Evolutionary conservation across 2,329 filamentous ascomycete species (phyloP).

Genomic region (Pseudogymnoascus sp.): DNA sequence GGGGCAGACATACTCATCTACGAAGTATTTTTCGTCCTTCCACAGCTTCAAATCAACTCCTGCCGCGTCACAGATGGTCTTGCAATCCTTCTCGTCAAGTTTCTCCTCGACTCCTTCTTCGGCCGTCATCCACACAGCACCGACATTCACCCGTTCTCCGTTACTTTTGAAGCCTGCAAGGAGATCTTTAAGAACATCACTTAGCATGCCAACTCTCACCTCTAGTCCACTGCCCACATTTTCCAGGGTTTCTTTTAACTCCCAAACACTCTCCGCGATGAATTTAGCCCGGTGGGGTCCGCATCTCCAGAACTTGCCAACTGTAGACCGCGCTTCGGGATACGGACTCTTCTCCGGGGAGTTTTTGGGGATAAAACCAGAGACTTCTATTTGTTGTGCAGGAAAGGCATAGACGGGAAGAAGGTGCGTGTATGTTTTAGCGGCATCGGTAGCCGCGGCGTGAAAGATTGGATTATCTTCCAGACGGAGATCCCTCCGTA

Average conservation of each 20-base stretch:
- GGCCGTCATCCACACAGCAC: conserved; percentile 65
- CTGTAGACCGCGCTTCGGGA: conserved; percentile 57
- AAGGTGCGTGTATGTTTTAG: conserved; percentile 50
- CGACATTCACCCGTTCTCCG: conserved; percentile 38
- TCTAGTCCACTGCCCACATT: conserved; percentile 52
- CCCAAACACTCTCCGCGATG: conserved; percentile 64
- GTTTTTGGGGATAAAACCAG: conserved; percentile 58
- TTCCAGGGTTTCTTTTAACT: conserved; percentile 57
- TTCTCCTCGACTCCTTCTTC: conserved; percentile 66
- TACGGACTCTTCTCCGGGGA: conserved; percentile 50
- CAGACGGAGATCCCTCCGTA: conserved; percentile 66
- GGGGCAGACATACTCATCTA: conserved; percentile 61
- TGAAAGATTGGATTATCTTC: conserved; percentile 69
- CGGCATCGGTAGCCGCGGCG: conserved; percentile 39
- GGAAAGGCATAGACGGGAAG: conserved; percentile 65
- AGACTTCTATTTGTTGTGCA: conserved; percentile 65
- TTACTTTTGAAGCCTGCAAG: conserved; percentile 41
- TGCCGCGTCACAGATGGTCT: conserved; percentile 43
- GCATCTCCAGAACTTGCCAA: conserved; percentile 65
- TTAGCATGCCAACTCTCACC: conserved; percentile 55
- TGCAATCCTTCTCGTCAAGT: conserved; percentile 52
- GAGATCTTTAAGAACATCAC: conserved; percentile 52
- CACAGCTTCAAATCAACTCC: conserved; percentile 57
- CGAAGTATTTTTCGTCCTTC: conserved; percentile 69
- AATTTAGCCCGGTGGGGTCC: conserved; percentile 67